Conservation (phyloP, 2,329 filamentous ascomycete genomes). For the Cladobotryum protrusum region DNA sequence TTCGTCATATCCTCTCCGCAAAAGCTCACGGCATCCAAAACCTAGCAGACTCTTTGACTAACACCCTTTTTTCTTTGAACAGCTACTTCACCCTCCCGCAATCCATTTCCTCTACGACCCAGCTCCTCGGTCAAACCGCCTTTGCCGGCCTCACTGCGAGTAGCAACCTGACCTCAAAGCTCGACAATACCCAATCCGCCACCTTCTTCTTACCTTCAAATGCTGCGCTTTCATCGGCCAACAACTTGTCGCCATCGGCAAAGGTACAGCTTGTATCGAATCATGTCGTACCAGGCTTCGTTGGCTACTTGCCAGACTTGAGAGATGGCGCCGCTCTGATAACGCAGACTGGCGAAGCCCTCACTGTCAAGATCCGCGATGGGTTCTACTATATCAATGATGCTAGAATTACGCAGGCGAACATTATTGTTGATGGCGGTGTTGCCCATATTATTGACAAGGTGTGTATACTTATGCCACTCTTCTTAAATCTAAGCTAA, state of each 20-base stretch:
- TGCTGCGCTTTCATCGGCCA: not conserved
- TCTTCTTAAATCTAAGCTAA: too few relatives aligned
- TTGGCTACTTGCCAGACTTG: not conserved
- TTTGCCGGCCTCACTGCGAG: not conserved
- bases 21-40: too few relatives aligned
- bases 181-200: constrained; percentile 1
- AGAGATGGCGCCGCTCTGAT: not conserved
- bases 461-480: not conserved
- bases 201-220: constrained; percentile 1
- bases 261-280: not conserved
- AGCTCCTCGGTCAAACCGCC: not conserved
- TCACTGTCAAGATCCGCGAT: not conserved
- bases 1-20: not conserved
- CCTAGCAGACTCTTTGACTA: not conserved
- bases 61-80: not conserved
- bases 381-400: constrained; percentile 1
- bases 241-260: not conserved
- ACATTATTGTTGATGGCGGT: not conserved
- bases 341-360: not conserved
- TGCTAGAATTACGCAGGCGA: constrained; percentile 1
- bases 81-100: not conserved
- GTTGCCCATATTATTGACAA: constrained; percentile 1
- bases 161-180: not conserved
- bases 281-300: not conserved
- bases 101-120: not conserved